These are phyloP conservation scores for Cladosporium oxysporum DNA, from an alignment of 2,329 filamentous ascomycete species.

Conservation along the genomic window DNA sequence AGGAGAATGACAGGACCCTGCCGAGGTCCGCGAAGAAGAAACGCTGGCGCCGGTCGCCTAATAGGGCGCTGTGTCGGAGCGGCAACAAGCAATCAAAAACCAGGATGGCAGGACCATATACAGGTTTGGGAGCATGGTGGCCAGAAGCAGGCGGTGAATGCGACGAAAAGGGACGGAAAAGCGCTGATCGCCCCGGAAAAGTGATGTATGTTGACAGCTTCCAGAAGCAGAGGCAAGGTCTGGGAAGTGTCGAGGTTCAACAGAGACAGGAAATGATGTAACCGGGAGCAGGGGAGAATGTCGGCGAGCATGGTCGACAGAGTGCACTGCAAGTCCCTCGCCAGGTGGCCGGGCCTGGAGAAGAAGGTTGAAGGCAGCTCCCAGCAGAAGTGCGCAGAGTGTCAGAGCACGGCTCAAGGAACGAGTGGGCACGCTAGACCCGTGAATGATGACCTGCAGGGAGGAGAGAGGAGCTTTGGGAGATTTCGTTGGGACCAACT, in stretches of 20 bases:
- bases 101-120: neutral
- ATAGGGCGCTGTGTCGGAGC: neutral
- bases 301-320: neutral
- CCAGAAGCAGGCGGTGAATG: neutral
- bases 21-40: conserved; percentile 6
- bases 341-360: neutral
- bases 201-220: neutral
- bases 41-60: neutral
- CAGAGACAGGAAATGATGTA: conserved; percentile 2
- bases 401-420: neutral
- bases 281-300: neutral
- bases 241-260: neutral
- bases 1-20: neutral
- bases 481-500: conserved; percentile 13
- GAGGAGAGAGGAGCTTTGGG: neutral
- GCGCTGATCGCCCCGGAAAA: conserved; percentile 15
- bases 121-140: neutral
- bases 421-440: conserved; percentile 9
- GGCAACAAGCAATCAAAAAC: neutral
- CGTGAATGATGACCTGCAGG: conserved; percentile 18
- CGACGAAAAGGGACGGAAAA: conserved; percentile 6
- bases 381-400: neutral
- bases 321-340: neutral
- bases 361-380: neutral
- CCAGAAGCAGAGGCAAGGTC: conserved; percentile 3